Conservation (phyloP, 176 grass and related monocot genomes). For the Triticum urartu region DNA sequence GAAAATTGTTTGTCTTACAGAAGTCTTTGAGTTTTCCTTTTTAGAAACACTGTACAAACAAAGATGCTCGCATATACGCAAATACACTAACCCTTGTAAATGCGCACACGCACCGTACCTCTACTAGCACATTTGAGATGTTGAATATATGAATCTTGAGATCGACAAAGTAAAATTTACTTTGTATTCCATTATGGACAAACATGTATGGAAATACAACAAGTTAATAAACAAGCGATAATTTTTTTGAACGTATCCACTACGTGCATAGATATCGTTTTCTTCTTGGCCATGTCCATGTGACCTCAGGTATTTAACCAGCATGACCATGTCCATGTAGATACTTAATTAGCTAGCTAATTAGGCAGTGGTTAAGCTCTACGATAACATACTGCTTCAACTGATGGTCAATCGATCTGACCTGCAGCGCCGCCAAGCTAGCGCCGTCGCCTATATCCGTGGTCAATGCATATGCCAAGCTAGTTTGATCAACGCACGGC, state of each 20-base stretch:
- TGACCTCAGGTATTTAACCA: background rate
- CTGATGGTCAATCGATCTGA: conserved; percentile 17
- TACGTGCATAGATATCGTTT: too few species aligned
- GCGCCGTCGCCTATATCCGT: background rate
- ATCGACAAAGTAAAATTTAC: too few species aligned
- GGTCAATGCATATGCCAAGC: conserved; percentile 15
- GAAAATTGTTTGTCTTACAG: background rate
- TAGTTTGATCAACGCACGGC: conserved; percentile 46
- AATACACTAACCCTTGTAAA: too few species aligned
- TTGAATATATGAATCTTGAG: too few species aligned
- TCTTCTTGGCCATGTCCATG: background rate
- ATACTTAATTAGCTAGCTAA: background rate
- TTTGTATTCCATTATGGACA: too few species aligned
- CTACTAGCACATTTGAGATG: too few species aligned
- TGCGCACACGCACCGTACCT: too few species aligned
- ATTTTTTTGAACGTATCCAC: too few species aligned
- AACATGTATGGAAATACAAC: too few species aligned
- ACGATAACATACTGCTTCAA: background rate
- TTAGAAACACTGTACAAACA: too few species aligned
- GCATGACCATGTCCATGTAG: background rate
- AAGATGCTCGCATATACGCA: too few species aligned
- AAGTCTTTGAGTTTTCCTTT: background rate
- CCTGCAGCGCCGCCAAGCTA: conserved; percentile 29
- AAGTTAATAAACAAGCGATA: too few species aligned
- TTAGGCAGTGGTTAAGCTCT: background rate